Evolutionary conservation across 176 grass and related monocot genomes (phyloP), one percentile per base, ranked within the genome.

Genomic region (Hsuehochloa calcarea): DNA sequence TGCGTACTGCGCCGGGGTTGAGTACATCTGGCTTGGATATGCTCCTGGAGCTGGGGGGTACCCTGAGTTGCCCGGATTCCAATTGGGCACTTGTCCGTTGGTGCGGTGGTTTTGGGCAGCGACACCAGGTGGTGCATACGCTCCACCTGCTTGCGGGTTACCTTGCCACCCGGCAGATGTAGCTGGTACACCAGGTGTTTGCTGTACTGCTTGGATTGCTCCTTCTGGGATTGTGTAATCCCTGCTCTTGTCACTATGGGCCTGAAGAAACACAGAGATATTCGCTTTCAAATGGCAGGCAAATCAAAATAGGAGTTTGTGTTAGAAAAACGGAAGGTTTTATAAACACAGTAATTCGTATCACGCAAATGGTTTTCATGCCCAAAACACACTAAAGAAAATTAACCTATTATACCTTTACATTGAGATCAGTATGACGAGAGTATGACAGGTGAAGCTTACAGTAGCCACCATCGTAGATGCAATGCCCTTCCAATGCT

Each of bases 351-450:
- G 13, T 37, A 65, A 58, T 68, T 80, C 49, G 14, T 66, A 68
- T 75, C 9, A 5, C 61, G 50, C 20, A 81, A 34, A 81, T 76
- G 47, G 10, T 61, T 77, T 88, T 31, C 75, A 72, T n/a, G 52
- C 64, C 64, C 47, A 85, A 51, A 70, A 46, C 61, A 84, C 66
- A 82, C 56, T 56, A 75, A 90, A 82, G 6, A 78, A 86, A 86
- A 90, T 87, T 52, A 82, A 54, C 78, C 67, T 86, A 81, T 86
- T 88, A 88, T 98, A 99, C 96, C 96, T 99, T 99, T 78, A 99
- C 96, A 91, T 94, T 93, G 74, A 99, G 97, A 99, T 99, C 93
- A 92, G 97, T 99, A 92, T 94, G 97, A 91, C 93, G 97, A 84
- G 97, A 99, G 84, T 99, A 94, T 92, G 93, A 92, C 86, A 99